Evolutionary conservation across 495 filamentous ascomycete species (phyloP).

Genomic region (Penicillium verhagenii): DNA sequence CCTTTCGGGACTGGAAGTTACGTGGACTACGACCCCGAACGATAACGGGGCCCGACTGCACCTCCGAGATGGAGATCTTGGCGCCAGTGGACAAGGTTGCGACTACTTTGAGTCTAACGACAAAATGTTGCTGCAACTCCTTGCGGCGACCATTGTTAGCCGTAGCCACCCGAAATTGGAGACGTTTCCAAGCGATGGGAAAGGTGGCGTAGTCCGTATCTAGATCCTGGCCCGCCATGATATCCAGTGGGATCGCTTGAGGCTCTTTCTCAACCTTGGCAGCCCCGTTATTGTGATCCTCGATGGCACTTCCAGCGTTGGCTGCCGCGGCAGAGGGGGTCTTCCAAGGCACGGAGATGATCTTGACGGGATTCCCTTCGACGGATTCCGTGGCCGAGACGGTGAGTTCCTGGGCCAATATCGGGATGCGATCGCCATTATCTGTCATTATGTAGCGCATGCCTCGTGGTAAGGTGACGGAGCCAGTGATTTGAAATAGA

Average conservation of each 20-base stretch:
- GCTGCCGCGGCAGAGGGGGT: slow-evolving; percentile 60
- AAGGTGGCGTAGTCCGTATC: slow-evolving; percentile 77
- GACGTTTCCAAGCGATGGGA: slow-evolving; percentile 83
- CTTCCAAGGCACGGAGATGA: slow-evolving; percentile 93
- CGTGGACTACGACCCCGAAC: slow-evolving; percentile 75
- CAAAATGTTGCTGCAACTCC: slow-evolving; percentile 81
- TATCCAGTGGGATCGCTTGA: slow-evolving; percentile 68
- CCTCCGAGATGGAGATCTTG: slow-evolving; percentile 67
- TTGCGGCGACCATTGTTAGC: slow-evolving; percentile 78
- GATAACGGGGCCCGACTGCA: slow-evolving; percentile 72
- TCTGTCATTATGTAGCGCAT: slow-evolving; percentile 75
- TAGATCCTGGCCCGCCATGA: slow-evolving; percentile 70
- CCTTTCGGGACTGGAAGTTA: slow-evolving; percentile 76
- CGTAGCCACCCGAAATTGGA: slow-evolving; percentile 91
- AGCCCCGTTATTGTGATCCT: slow-evolving; percentile 45
- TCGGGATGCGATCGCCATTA: slow-evolving; percentile 69
- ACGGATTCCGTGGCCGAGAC: slow-evolving; percentile 89
- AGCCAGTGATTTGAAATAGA: slow-evolving; percentile 84
- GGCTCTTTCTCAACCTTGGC: slow-evolving; percentile 67
- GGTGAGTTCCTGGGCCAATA: slow-evolving; percentile 71
- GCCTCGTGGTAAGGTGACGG: slow-evolving; percentile 70
- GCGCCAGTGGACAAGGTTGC: slow-evolving; percentile 68
- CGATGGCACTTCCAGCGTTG: slow-evolving; percentile 52
- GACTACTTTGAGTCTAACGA: slow-evolving; percentile 70
- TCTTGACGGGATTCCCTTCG: slow-evolving; percentile 82